Base-by-base conservation (phyloP, 2,329 filamentous ascomycete genomes). In the Grosmannia huntii region DNA sequence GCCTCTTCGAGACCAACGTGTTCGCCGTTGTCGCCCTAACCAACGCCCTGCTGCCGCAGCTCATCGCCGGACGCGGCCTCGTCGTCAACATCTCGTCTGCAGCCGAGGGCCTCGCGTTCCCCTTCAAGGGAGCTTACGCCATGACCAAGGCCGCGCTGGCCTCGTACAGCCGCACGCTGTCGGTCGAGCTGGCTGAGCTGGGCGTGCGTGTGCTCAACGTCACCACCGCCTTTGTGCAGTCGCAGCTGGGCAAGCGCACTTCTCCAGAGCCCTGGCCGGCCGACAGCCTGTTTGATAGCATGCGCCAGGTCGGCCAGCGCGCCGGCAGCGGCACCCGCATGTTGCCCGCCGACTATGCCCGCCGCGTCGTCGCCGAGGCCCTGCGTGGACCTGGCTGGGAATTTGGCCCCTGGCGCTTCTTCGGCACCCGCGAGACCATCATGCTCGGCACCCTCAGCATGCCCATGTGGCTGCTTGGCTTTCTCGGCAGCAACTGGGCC, bases 1-100 rank as follows among this genome's bases (percentile, higher is more conserved):
- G 71, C 60, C 77, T 76, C 3, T 82, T 79, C 56, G 79, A 82
- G 66, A 76, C 77, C 61, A 82, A 82, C 62, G 77, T 82, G 46
- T 80, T 82, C 58, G 74, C 76, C 31, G 74, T 77, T 60, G 80
- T 82, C 74, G 73, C 75, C 63, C 76, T 79, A 69, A 74, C 73
- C 46, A 72, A 78, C 62, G 69, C 72, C 46, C 79, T 82, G 61
- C 66, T 74, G 21, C 72, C 73, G 57, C 71, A 74, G 46, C 73
- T 82, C 19, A 76, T 80, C 46, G 66, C 72, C 14, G 70, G 77
- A 0, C 70, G 71, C 41, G 79, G 79, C 0, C 70, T 81, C 6
- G 73, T 82, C 65, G 68, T 82, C 69, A 81, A 81, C 67, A 76
- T 81, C 61, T 78, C 77, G 11, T 81, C 77, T 25, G 71, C 76